Base-by-base conservation (phyloP, 2,329 filamentous ascomycete genomes). In the Fusarium bactridioides region DNA sequence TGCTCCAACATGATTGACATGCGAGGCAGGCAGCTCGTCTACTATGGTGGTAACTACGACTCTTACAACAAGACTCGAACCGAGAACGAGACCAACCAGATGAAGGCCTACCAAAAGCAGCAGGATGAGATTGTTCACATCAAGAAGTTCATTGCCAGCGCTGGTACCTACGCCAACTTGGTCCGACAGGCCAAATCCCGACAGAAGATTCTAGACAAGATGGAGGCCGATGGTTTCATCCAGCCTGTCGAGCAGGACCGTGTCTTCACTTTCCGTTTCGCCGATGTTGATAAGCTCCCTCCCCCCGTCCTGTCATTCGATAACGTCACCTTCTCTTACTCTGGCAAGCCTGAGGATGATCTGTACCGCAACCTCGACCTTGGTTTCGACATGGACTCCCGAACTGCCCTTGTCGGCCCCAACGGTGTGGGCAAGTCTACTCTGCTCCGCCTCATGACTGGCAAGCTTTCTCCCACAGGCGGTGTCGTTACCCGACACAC, bases 1-100 rank as follows among this genome's bases (percentile, higher is more conserved):
- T 99, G 96, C 88, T 92, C 92, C 75, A 98, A 86, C 89, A 98
- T 99, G 95, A 94, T 99, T 79, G 97, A 99, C 80, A 98, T 99
- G 96, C 93, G 96, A 78, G 84, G 88, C 82, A 94, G 93, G 86
- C 86, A 92, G 82, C 92, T 99, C 78, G 84, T 95, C 74, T 99
- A 99, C 93, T 99, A 98, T 81, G 97, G 96, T 89, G 96, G 97
- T 90, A 98, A 99, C 90, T 99, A 98, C 90, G 96, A 99, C 84
- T 94, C 95, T 48, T 95, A 99, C 88, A 86, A 91, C 85, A 99
- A 98, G 93, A 98, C 95, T 58, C 91, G 95, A 71, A 85, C 89
- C 61, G 96, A 99, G 85, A 93, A 98, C 84, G 96, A 99, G 86
- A 91, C 92, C 83, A 99, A 99, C 87, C 96, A 99, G 88, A 94